Conservation (phyloP, 73 alveolate genomes). For the Uronychia setigera region DNA sequence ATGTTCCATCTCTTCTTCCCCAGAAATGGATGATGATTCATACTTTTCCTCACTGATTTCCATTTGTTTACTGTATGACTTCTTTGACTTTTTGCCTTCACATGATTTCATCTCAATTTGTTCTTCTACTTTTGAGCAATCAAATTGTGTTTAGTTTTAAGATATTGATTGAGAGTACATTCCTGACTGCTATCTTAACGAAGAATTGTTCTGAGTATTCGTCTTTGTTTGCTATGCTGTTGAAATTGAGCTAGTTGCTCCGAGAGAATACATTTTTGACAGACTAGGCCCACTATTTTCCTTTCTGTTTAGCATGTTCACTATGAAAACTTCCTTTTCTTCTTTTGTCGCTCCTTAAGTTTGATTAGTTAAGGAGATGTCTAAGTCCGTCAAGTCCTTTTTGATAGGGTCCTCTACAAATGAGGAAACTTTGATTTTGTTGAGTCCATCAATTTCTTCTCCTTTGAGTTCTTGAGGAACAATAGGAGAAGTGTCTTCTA, state of each 20-base stretch:
- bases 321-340: background rate
- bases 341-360: background rate
- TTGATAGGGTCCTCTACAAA: background rate
- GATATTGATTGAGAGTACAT: background rate
- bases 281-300: background rate
- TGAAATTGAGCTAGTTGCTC: background rate
- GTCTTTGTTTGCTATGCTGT: background rate
- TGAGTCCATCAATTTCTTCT: background rate
- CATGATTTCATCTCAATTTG: too few relatives aligned
- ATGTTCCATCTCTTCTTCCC: background rate
- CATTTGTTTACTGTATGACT: background rate
- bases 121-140: too few relatives aligned
- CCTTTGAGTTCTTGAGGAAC: background rate
- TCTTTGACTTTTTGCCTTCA: background rate
- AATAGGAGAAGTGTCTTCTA: background rate
- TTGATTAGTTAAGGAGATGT: background rate
- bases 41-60: background rate
- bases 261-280: background rate
- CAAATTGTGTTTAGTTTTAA: too few relatives aligned
- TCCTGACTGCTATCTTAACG: background rate
- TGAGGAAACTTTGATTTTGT: background rate
- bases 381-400: background rate
- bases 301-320: background rate
- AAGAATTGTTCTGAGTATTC: background rate
- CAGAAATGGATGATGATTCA: background rate